These are phyloP conservation scores for Boletus rubroflammeus DNA, from an alignment of 768 basidiomycete genomes.

Conservation along the genomic window DNA sequence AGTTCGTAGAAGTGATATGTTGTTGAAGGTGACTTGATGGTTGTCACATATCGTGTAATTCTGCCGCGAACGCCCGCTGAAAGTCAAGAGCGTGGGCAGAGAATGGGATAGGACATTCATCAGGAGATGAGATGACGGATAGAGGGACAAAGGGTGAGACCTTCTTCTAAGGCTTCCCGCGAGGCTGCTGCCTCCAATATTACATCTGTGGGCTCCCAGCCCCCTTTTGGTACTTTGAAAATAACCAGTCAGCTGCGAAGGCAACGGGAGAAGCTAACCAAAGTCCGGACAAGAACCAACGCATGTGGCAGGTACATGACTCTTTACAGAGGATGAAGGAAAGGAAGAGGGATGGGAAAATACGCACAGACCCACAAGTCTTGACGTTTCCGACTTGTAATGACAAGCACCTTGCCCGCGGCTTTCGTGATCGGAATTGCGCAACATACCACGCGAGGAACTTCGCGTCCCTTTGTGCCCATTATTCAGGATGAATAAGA, in stretches of 20 bases:
- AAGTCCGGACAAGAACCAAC: background rate
- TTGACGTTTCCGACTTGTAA: constrained; percentile 80
- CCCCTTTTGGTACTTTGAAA: constrained; percentile 86
- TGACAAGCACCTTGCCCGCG: constrained; percentile 73
- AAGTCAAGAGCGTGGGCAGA: constrained; percentile 29
- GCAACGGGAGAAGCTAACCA: background rate
- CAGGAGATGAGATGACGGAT: constrained; percentile 69
- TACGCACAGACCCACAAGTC: constrained; percentile 87
- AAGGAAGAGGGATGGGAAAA: constrained; percentile 8
- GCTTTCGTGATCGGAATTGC: constrained; percentile 79
- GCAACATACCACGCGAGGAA: constrained; percentile 85
- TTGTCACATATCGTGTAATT: constrained; percentile 81
- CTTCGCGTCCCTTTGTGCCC: constrained; percentile 70
- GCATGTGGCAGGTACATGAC: background rate
- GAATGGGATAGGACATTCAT: constrained; percentile 48
- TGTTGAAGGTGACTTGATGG: constrained; percentile 71
- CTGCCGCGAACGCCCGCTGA: constrained; percentile 84
- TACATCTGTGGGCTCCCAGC: constrained; percentile 82
- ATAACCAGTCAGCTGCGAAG: constrained; percentile 5
- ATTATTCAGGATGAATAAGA: constrained; percentile 24
- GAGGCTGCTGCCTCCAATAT: constrained; percentile 83
- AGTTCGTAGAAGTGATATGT: constrained; percentile 92
- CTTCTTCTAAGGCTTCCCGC: constrained; percentile 94
- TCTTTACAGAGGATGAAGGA: background rate
- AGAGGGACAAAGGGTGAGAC: constrained; percentile 83